A percentile compares a stretch with the other conserved stretches of the same genome.
These are phyloP conservation scores for Pharus latifolius DNA, from an alignment of 176 grass and related monocot species.

Conservation along the genomic window DNA sequence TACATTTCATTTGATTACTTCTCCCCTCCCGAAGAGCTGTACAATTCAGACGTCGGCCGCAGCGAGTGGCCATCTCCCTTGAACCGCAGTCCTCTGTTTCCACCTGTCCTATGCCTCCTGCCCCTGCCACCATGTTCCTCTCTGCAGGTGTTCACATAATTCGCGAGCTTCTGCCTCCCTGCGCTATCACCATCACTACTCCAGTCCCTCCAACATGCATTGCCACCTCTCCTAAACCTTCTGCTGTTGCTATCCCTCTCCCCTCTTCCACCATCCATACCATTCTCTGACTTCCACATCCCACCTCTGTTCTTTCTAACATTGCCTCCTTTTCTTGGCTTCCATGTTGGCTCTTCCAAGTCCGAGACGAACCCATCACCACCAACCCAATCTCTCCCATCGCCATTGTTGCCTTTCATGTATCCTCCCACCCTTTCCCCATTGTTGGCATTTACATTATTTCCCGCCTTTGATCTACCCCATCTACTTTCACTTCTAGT, in stretches of 20 bases:
- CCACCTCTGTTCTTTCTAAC: neutral
- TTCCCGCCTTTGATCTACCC: neutral
- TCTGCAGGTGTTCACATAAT: neutral
- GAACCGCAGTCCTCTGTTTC: neutral
- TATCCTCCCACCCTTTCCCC: neutral
- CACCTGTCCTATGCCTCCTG: neutral
- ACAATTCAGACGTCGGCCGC: slow-evolving; percentile 21
- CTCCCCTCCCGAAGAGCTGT: neutral
- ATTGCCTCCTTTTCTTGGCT: slow-evolving; percentile 8
- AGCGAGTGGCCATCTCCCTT: slow-evolving; percentile 15
- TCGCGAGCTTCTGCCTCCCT: neutral
- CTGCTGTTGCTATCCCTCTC: neutral
- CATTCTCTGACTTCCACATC: no score
- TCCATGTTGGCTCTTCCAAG: slow-evolving; percentile 42
- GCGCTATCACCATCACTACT: no score
- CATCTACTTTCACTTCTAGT: neutral
- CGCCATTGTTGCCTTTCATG: neutral
- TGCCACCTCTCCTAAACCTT: neutral
- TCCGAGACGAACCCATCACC: neutral
- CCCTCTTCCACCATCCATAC: neutral
- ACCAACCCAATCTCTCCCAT: neutral
- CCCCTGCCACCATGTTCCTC: neutral
- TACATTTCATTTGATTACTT: neutral
- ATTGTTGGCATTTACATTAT: neutral
- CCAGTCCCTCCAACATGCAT: neutral